phyloP scores from a whole-genome alignment of 306 rosid species.

The Carpinus viminea region DNA sequence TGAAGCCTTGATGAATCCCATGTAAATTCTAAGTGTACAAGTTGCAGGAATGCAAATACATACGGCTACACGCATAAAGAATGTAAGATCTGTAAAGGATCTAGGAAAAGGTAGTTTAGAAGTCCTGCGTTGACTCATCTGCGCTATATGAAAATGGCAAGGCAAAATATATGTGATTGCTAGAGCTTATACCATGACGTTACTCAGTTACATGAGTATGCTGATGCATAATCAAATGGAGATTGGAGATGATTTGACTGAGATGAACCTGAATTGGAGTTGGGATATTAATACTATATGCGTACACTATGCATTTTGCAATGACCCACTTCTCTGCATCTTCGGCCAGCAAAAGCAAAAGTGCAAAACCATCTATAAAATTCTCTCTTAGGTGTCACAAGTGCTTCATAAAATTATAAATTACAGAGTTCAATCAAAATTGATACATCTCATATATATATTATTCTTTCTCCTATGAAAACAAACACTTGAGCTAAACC shows the following conservation, averaged over 20 bases:
- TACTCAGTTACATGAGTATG: neutral
- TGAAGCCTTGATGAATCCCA: slow-evolving; percentile 2
- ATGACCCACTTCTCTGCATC: too few relatives aligned
- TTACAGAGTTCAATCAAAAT: neutral
- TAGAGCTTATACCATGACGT: neutral
- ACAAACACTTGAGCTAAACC: slow-evolving; percentile 1
- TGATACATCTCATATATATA: neutral
- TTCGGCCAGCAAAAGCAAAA: too few relatives aligned
- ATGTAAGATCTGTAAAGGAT: neutral
- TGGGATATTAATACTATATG: neutral
- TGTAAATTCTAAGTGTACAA: neutral
- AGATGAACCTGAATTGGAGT: neutral
- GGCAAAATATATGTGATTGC: neutral
- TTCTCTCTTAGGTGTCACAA: neutral
- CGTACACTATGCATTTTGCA: too few relatives aligned
- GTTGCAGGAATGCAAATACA: neutral
- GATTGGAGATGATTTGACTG: neutral
- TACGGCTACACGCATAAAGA: neutral
- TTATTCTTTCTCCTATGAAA: neutral
- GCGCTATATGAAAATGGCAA: neutral
- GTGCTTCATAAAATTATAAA: neutral
- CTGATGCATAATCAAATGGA: neutral
- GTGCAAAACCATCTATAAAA: too few relatives aligned
- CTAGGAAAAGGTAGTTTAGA: neutral
- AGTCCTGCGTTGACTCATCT: neutral